These are phyloP conservation scores for Cutaneotrichosporon cutaneum DNA, from an alignment of 1,284 basidiomycete species.

Conservation along the genomic window DNA sequence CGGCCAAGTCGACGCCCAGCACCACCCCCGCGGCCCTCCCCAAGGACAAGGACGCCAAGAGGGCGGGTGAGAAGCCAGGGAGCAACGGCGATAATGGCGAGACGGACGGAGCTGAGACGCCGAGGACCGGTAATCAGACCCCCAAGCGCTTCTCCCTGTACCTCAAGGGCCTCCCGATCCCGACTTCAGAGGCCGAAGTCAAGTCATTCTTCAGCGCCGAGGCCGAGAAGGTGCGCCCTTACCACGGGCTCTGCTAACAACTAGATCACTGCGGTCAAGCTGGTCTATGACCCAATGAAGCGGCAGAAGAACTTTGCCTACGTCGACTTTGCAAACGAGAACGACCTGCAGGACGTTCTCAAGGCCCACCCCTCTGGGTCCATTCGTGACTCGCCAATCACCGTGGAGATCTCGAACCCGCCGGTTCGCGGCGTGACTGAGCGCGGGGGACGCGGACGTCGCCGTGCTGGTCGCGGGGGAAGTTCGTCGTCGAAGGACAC, in stretches of 20 bases:
- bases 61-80: neutral
- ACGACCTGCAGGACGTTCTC: conserved; percentile 71
- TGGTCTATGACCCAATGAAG: conserved; percentile 57
- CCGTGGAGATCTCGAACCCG: conserved; percentile 50
- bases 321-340: conserved; percentile 82
- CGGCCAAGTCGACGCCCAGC: neutral
- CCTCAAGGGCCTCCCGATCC: conserved; percentile 63
- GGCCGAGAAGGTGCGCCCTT: conserved; percentile 34
- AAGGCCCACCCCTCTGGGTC: conserved; percentile 62
- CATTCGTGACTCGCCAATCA: conserved; percentile 52
- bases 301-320: conserved; percentile 60
- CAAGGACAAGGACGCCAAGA: conserved; percentile 58
- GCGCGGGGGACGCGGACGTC: conserved; percentile 52
- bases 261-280: conserved; percentile 70
- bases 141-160: conserved; percentile 81
- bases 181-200: conserved; percentile 66
- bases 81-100: conserved; percentile 16
- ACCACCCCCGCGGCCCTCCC: conserved; percentile 56
- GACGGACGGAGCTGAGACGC: conserved; percentile 59
- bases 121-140: conserved; percentile 62
- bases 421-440: conserved; percentile 30
- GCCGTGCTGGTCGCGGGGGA: conserved; percentile 52
- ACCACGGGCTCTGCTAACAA: neutral
- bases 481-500: conserved; percentile 27
- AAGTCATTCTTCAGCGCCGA: conserved; percentile 64